Conservation (phyloP, 139 green algal genomes). For the Limnomonas spitsbergensis region DNA sequence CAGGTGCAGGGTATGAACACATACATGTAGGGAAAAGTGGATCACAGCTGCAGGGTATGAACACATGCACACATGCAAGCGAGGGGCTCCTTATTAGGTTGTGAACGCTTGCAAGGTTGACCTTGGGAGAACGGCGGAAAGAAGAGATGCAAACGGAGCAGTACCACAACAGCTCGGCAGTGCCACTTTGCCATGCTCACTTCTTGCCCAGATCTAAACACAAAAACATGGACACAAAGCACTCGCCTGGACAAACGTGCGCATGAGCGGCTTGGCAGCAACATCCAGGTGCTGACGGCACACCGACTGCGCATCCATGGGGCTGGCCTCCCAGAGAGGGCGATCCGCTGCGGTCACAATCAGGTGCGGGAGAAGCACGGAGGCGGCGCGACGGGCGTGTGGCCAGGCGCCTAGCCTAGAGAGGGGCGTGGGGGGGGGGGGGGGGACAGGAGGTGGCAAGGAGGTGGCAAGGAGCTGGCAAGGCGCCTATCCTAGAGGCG, state of each 20-base stretch:
- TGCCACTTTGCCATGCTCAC: not conserved
- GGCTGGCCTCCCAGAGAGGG: conserved; percentile 56
- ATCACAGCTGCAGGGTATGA: not conserved
- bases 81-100: too few relatives aligned
- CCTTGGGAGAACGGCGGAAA: too few relatives aligned
- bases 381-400: conserved; percentile 25
- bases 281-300: conserved; percentile 34
- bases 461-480: too few relatives aligned
- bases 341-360: conserved; percentile 31
- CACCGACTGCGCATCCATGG: conserved; percentile 49
- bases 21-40: not conserved
- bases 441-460: too few relatives aligned
- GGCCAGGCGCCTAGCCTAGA: not conserved
- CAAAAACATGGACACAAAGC: not conserved
- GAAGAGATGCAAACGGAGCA: too few relatives aligned
- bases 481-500: too few relatives aligned
- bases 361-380: conserved; percentile 53
- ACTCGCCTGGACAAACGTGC: conserved; percentile 41
- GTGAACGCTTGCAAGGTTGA: too few relatives aligned
- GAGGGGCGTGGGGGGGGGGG: too few relatives aligned
- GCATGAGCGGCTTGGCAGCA: conserved; percentile 46
- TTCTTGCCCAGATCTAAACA: too few relatives aligned
- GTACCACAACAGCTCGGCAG: not conserved
- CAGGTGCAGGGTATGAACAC: too few relatives aligned
- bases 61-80: too few relatives aligned